Base-by-base conservation (phyloP, 2,329 filamentous ascomycete species). In the Atkinsonella texensis region DNA sequence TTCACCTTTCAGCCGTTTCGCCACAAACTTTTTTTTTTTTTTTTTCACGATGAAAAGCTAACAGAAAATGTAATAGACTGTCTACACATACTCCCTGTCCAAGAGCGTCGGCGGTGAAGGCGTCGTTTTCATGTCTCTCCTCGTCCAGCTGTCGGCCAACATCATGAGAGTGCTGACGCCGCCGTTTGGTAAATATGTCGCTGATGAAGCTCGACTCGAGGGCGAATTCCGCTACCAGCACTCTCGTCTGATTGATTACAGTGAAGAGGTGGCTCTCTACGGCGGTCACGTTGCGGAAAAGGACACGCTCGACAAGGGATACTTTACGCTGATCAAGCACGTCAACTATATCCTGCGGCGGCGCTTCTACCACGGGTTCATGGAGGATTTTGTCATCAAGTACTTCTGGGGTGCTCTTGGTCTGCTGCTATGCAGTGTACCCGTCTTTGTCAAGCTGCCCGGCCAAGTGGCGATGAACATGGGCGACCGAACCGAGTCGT, bases 341-440 rank as follows among this genome's bases (percentile, higher is more conserved):
- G 91, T 98, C 64, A 98, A 98, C 68, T 84, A 95, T 63, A 96
- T 97, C 57, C 71, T 98, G 55, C 80, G 90, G 40, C 78, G 88
- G 55, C 81, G 93, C 47, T 87, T 98, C 66, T 97, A 97, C 67
- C 91, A 98, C 66, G 91, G 90, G n/a, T 85, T 98, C 62, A 96
- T 97, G 91, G 93, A 98, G 66, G 93, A 98, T 67, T 98, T 96
- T 68, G 89, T 97, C 53, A 95, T 98, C 69, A 98, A 98, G 69
- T 98, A 98, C 66, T 93, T 97, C 70, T 98, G 93, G 93, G 93
- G 93, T 41, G 91, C 93, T 2, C 69, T 98, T 43, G 93, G 93
- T 1, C 76, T 98, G 57, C 69, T 95, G 56, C 81, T 98, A 10
- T 98, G 93, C 74, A 94, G 89, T 67, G 83, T 95, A 0, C 93